phyloP scores from a whole-genome alignment of 306 rosid genomes.

The Lotus japonicus region DNA sequence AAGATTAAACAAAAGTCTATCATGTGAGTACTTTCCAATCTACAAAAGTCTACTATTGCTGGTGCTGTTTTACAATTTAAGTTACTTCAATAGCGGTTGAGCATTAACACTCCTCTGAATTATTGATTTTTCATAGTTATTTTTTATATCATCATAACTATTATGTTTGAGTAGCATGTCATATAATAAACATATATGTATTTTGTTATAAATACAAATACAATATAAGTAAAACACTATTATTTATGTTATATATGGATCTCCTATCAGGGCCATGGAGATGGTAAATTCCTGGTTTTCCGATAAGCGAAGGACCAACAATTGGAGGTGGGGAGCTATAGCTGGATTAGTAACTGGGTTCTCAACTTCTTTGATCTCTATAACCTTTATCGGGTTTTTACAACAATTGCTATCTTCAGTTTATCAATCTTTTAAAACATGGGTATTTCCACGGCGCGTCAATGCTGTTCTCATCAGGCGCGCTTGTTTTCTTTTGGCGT shows the following conservation, averaged over 20 bases:
- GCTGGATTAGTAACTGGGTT: constrained; percentile 64
- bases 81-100: neutral
- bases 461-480: constrained; percentile 33
- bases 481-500: constrained; percentile 52
- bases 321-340: constrained; percentile 69
- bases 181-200: neutral
- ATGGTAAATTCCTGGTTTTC: constrained; percentile 48
- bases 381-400: constrained; percentile 40
- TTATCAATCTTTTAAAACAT: constrained; percentile 16
- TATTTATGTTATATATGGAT: constrained; percentile 17
- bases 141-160: neutral
- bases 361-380: constrained; percentile 61
- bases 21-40: constrained; percentile 45
- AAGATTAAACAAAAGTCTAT: constrained; percentile 54
- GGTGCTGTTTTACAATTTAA: neutral
- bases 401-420: constrained; percentile 39
- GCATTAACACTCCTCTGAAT: constrained; percentile 4
- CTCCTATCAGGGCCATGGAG: constrained; percentile 56
- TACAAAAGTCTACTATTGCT: too few species aligned
- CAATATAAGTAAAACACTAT: neutral
- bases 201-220: too few species aligned
- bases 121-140: neutral
- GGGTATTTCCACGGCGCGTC: constrained; percentile 23
- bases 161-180: constrained; percentile 3
- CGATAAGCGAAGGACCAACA: constrained; percentile 24